Base-by-base conservation (phyloP, 2,329 filamentous ascomycete genomes). In the Reticulascus tulasneorum region DNA sequence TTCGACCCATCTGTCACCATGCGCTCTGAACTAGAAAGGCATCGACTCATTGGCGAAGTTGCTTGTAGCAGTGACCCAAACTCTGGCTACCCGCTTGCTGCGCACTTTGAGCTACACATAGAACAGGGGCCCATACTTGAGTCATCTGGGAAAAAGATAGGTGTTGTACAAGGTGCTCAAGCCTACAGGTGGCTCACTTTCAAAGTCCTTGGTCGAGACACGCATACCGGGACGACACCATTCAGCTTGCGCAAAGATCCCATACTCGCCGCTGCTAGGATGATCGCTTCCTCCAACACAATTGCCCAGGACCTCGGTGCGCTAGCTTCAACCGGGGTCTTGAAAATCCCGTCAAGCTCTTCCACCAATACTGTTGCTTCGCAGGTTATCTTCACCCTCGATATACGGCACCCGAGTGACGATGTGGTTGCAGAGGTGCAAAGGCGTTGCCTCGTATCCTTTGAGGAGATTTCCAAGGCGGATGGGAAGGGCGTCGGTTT, bases 101-200 rank as follows among this genome's bases (percentile, higher is more conserved):
- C 82, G 2, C 85, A 91, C 56, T 90, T 91, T 50, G 86, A 91
- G 57, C 69, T 93, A 9, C 86, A 93, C 53, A 91, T 91, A 35
- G 87, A 94, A 55, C 88, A 94, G 55, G 86, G 86, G 0, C 85
- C 86, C 0, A 76, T 87, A 22, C 70, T 94, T 1, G 80, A 90
- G 50, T 70, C 70, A 12, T 68, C 73, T 19, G 62, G 69, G 18
- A 71, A 79, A 46, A 79, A 79, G 35, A 72, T 91, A 33, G 81
- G 82, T 16, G 72, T 86, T 7, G 85, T 90, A 5, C 73, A 75
- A 21, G 84, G 83, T 3, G 84, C 85, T 2, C 84, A 89, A 54
- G 82, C 81, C 6, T 88, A 86, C 56, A 76, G 78, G 39, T 89
- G 85, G 85, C 80, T 79, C 55, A 82, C 76, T 0, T 58, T 89